Conservation (phyloP, 768 basidiomycete species). For the Sistotremastrum suecicum region DNA sequence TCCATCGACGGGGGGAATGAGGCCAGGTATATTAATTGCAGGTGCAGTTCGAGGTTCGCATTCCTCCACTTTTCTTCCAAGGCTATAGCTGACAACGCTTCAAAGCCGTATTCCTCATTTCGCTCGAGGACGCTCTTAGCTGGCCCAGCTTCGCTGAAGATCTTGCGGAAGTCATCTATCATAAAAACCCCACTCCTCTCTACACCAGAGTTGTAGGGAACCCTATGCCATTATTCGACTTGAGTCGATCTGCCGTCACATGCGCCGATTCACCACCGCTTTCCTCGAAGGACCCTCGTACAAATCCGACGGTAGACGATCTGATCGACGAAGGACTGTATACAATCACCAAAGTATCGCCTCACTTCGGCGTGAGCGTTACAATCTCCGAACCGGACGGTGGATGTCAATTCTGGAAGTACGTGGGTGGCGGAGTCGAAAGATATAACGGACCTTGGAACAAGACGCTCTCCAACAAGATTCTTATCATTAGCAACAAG, state of each 20-base stretch:
- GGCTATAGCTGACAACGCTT: not conserved
- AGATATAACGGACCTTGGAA: slow-evolving; percentile 6
- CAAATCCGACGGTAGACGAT: slow-evolving; percentile 3
- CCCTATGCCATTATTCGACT: not conserved
- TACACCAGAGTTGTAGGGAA: not conserved
- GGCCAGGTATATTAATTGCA: slow-evolving; percentile 3
- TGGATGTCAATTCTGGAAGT: slow-evolving; percentile 6
- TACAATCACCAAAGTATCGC: slow-evolving; percentile 1
- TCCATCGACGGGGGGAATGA: not conserved
- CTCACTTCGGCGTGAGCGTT: slow-evolving; percentile 3
- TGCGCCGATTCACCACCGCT: slow-evolving; percentile 6
- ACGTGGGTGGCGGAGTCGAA: not conserved
- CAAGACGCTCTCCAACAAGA: slow-evolving; percentile 2
- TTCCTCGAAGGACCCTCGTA: not conserved
- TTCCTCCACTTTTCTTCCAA: too few species aligned
- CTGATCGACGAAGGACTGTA: slow-evolving; percentile 2
- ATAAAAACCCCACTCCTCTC: not conserved
- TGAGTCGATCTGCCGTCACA: slow-evolving; percentile 4
- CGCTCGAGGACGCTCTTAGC: not conserved
- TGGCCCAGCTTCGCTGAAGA: slow-evolving; percentile 1
- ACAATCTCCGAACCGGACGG: slow-evolving; percentile 4
- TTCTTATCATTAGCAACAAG: slow-evolving; percentile 5
- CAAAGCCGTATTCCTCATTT: slow-evolving; percentile 3
- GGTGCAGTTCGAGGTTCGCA: slow-evolving; percentile 3
- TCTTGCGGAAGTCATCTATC: slow-evolving; percentile 4